Percentiles rank a stretch among this genome's conserved stretches.
phyloP scores from a whole-genome alignment of 2,329 filamentous ascomycete genomes.

The Xenoacremonium recifei region DNA sequence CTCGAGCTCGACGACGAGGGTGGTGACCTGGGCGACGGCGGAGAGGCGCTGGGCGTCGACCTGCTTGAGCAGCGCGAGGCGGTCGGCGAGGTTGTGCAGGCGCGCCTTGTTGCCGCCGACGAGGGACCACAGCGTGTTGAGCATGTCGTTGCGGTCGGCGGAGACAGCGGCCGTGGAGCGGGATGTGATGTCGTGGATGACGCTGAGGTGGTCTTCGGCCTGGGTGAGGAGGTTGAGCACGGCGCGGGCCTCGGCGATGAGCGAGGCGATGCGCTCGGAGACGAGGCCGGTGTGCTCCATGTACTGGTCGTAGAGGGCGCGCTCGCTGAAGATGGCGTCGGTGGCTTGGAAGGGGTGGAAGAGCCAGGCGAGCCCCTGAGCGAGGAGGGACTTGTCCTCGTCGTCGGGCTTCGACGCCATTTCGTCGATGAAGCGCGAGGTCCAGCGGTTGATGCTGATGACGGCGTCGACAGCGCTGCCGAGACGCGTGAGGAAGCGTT shows the following conservation, averaged over 20 bases:
- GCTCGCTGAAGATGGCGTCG: slow-evolving; percentile 47
- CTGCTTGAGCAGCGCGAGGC: slow-evolving; percentile 62
- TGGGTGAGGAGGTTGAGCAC: slow-evolving; percentile 64
- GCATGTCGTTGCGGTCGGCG: slow-evolving; percentile 61
- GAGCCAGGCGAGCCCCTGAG: slow-evolving; percentile 40
- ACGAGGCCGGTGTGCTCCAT: slow-evolving; percentile 69
- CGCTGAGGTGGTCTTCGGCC: slow-evolving; percentile 66
- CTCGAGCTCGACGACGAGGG: slow-evolving; percentile 70
- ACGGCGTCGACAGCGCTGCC: slow-evolving; percentile 72
- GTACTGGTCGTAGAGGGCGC: slow-evolving; percentile 69
- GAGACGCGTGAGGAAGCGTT: slow-evolving; percentile 74
- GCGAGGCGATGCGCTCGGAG: slow-evolving; percentile 63
- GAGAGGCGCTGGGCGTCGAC: slow-evolving; percentile 65
- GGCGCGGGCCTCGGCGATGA: slow-evolving; percentile 70
- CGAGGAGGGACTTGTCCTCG: slow-evolving; percentile 35
- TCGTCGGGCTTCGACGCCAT: slow-evolving; percentile 42
- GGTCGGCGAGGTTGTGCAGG: slow-evolving; percentile 59
- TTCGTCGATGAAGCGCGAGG: slow-evolving; percentile 64
- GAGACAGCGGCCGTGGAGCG: slow-evolving; percentile 60
- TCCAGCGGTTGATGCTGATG: slow-evolving; percentile 74
- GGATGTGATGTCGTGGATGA: slow-evolving; percentile 68
- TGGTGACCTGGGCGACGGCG: slow-evolving; percentile 67
- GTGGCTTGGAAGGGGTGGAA: slow-evolving; percentile 64
- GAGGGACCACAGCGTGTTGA: slow-evolving; percentile 71
- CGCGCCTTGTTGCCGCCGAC: slow-evolving; percentile 66